Conservation (phyloP, 345 rosid genomes). For the Triadica sebifera region DNA sequence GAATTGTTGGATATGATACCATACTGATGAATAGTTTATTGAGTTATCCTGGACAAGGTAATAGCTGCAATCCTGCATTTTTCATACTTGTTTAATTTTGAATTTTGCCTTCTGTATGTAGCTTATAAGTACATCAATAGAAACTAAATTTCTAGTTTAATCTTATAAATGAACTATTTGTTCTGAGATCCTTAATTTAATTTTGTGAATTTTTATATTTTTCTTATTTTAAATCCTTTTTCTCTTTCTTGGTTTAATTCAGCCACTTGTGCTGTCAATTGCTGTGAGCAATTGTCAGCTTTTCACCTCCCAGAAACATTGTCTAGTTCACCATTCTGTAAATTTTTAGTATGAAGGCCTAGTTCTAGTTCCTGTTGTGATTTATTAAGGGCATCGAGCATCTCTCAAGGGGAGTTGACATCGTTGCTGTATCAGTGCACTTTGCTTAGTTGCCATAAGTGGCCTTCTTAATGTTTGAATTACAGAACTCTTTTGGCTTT, state of each 20-base stretch:
- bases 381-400: not conserved
- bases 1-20: conserved; percentile 99
- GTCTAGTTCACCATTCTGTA: not conserved
- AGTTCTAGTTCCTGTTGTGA: not conserved
- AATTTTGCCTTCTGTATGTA: not conserved
- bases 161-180: not conserved
- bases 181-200: not conserved
- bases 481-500: not conserved
- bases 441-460: not conserved
- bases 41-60: conserved; percentile 90
- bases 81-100: not conserved
- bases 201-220: not conserved
- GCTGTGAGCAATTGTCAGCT: not conserved
- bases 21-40: conserved; percentile 94
- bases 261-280: not conserved
- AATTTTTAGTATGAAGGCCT: not conserved
- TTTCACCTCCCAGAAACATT: not conserved
- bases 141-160: not conserved
- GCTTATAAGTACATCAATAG: not conserved
- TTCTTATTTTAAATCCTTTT: not conserved
- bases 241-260: not conserved
- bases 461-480: not conserved
- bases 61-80: conserved; percentile 18
- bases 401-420: not conserved
- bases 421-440: not conserved